Evolutionary conservation across 2,329 filamentous ascomycete genomes (phyloP).

Genomic region (Periconia macrospinosa): DNA sequence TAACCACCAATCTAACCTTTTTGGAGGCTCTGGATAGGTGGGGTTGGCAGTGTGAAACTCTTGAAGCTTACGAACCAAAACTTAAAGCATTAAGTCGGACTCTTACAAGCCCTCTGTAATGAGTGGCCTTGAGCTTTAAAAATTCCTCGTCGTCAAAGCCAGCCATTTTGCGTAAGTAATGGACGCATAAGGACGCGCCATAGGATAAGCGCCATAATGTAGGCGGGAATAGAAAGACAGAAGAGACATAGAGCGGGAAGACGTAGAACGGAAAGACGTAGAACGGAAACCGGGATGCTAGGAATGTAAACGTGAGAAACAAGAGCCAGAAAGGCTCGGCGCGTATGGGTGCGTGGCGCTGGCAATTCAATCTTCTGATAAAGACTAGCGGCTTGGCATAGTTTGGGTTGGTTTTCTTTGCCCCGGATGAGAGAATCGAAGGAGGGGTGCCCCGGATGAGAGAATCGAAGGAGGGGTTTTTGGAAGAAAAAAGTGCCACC

Average conservation of each 20-base stretch:
- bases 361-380: too few species aligned
- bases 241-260: background rate
- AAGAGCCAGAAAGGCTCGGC: too few species aligned
- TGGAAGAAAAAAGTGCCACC: too few species aligned
- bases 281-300: background rate
- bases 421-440: too few species aligned
- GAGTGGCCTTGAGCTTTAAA: background rate
- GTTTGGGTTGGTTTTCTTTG: too few species aligned
- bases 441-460: too few species aligned
- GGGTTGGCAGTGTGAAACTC: background rate
- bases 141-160: background rate
- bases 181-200: background rate
- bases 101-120: background rate
- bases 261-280: background rate
- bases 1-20: constrained; percentile 8
- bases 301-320: too few species aligned
- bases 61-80: background rate
- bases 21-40: background rate
- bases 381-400: too few species aligned
- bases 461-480: too few species aligned
- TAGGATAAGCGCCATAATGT: background rate
- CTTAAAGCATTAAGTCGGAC: background rate
- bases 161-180: background rate
- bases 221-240: background rate
- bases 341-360: too few species aligned